Evolutionary conservation across 331 rosid genomes (phyloP).

Genomic region (Malus hybrid): DNA sequence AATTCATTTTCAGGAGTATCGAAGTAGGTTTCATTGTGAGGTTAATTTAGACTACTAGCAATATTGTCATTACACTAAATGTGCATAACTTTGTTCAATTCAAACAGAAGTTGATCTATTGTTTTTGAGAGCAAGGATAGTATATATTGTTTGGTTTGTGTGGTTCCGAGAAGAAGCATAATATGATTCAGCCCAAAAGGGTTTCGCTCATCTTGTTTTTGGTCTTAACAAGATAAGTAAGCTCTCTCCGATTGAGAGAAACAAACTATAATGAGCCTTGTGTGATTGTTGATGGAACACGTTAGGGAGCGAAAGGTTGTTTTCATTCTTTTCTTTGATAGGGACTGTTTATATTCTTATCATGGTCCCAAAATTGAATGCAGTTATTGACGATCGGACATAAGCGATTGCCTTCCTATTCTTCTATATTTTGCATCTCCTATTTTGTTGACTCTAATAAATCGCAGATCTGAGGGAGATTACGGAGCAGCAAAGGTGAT

Average conservation of each 20-base stretch:
- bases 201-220: too few relatives aligned
- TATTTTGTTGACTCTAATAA: not conserved
- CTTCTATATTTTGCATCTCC: not conserved
- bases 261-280: too few relatives aligned
- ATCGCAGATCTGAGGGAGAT: conserved; percentile 75
- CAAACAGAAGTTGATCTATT: not conserved
- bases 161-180: too few relatives aligned
- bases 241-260: too few relatives aligned
- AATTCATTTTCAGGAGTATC: not conserved
- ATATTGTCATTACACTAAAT: not conserved
- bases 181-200: too few relatives aligned
- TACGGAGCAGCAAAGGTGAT: conserved; percentile 80
- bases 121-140: not conserved
- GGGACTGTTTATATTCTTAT: not conserved
- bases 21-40: not conserved
- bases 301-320: not conserved
- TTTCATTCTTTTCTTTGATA: not conserved
- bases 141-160: conserved; percentile 8
- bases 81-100: not conserved
- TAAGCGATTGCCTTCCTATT: not conserved
- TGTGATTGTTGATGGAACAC: not conserved
- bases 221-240: too few relatives aligned
- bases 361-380: conserved; percentile 22
- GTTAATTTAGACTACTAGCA: not conserved
- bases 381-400: conserved; percentile 8